Evolutionary conservation across 2,329 filamentous ascomycete species (phyloP), one percentile per base, ranked within the genome.

Genomic region (Gliomastix tumulicola): DNA sequence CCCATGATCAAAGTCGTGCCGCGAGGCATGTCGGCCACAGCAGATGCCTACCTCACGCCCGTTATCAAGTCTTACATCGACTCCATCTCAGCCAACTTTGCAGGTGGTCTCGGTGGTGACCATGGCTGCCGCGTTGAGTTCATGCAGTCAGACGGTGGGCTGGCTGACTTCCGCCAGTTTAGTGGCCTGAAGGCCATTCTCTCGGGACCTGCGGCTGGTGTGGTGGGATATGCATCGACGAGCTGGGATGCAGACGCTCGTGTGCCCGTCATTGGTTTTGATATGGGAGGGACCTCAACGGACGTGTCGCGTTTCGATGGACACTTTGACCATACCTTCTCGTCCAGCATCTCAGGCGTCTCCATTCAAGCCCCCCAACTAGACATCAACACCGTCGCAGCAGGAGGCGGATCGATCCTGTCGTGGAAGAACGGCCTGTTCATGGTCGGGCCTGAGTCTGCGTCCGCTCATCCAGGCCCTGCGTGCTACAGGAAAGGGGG

Each of bases 331-430:
- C 61, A 66, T 32, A 53, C 64, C 1, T 87, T 88, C 42, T 84
- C 88, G 49, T 87, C 82, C 0, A 87, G 82, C 1, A 88, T 82
- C 0, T 84, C 85, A 0, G 85, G 84, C 11, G 78, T 89, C 2
- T 82, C 82, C 2, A 86, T 89, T 10, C 84, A 88, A 44, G 82
- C 79, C 2, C 84, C 85, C 1, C 84, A 89, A 51, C 70, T 89
- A 2, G 84, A 89, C 47, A 88, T 90, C 53, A 86, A 87, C 53
- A 90, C 85, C 2, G 83, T 88, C 5, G 84, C 84, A 18, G 82
- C 84, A 7, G 83, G 84, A 15, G 84, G 84, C 41, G 81, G 82
- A n/a, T 82, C 76, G 2, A 67, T 78, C 13, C 63, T 88, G 0
- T 81, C 79, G 49, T 87, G 78, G 69, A 74, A 73, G 40, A 86